These are phyloP conservation scores for Gastrolobium villosum DNA, from an alignment of 306 rosid genomes.

Conservation along the genomic window DNA sequence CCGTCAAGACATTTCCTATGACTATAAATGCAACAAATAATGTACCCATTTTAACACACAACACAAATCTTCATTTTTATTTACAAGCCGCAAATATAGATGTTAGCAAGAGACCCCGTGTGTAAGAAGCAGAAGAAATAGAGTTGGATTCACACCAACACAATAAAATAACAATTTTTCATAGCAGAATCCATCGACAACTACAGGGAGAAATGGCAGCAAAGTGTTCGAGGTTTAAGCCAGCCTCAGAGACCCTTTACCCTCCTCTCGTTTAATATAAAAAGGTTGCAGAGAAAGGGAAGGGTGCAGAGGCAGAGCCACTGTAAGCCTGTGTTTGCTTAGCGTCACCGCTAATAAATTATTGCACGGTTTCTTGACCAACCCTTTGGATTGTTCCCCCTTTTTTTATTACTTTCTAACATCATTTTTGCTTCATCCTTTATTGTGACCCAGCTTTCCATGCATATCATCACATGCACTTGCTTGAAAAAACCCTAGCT, in stretches of 20 bases:
- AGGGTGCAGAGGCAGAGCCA: slow-evolving; percentile 45
- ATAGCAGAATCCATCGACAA: slow-evolving; percentile 28
- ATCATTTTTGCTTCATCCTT: slow-evolving; percentile 55
- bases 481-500: slow-evolving; percentile 53
- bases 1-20: slow-evolving; percentile 33
- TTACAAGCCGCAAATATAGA: slow-evolving; percentile 13
- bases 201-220: slow-evolving; percentile 28
- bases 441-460: slow-evolving; percentile 72
- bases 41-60: slow-evolving; percentile 22
- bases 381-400: slow-evolving; percentile 63
- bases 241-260: slow-evolving; percentile 47
- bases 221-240: slow-evolving; percentile 65
- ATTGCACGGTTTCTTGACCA: slow-evolving; percentile 67
- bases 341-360: slow-evolving; percentile 70
- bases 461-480: slow-evolving; percentile 82
- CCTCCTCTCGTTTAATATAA: slow-evolving; percentile 63
- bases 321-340: slow-evolving; percentile 64
- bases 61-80: not conserved
- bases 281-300: slow-evolving; percentile 41
- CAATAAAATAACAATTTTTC: not conserved
- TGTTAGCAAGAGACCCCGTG: slow-evolving; percentile 32
- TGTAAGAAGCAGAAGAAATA: slow-evolving; percentile 35
- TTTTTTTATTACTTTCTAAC: slow-evolving; percentile 46
- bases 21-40: slow-evolving; percentile 35
- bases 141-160: slow-evolving; percentile 36